Evolutionary conservation across 805 yeast genomes (phyloP).

Genomic region (Ogataea populi-albae): DNA sequence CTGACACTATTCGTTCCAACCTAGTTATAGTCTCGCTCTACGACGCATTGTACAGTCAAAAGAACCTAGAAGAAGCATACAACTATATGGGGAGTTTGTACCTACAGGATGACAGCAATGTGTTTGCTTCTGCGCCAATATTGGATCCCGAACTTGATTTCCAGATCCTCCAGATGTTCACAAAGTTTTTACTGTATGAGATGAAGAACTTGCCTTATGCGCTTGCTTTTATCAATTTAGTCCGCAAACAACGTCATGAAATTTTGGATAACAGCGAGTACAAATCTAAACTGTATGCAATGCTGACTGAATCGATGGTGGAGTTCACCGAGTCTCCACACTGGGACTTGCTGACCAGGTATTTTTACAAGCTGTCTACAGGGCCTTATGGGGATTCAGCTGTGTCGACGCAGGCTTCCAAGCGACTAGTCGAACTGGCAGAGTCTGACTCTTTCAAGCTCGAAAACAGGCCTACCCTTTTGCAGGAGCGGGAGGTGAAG

Average conservation of each 20-base stretch:
- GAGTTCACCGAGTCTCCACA: conserved; percentile 14
- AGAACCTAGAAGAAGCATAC: conserved; percentile 6
- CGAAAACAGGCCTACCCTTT: conserved; percentile 15
- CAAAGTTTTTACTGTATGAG: conserved; percentile 10
- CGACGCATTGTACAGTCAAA: conserved; percentile 1
- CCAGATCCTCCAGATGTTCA: conserved; percentile 7
- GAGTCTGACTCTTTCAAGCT: conserved; percentile 6
- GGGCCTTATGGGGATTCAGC: conserved; percentile 4
- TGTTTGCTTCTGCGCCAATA: not conserved
- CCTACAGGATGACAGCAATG: not conserved
- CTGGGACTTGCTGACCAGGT: conserved; percentile 18
- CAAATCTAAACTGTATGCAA: conserved; percentile 10
- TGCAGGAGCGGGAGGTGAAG: conserved; percentile 9
- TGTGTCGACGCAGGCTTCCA: not conserved
- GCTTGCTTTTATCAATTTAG: conserved; percentile 17
- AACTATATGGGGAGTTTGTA: conserved; percentile 6
- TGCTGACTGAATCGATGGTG: conserved; percentile 15
- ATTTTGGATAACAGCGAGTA: conserved; percentile 5
- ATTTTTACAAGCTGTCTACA: conserved; percentile 18
- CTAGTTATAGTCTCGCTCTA: conserved; percentile 6
- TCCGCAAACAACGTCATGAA: conserved; percentile 5
- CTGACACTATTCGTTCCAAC: conserved; percentile 1
- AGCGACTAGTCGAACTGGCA: conserved; percentile 4
- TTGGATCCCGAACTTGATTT: conserved; percentile 3
- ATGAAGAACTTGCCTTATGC: conserved; percentile 20